Percentiles rank a stretch among this genome's conserved stretches.
phyloP scores from a whole-genome alignment of 2,329 filamentous ascomycete species.

The Ophiostoma montium region DNA sequence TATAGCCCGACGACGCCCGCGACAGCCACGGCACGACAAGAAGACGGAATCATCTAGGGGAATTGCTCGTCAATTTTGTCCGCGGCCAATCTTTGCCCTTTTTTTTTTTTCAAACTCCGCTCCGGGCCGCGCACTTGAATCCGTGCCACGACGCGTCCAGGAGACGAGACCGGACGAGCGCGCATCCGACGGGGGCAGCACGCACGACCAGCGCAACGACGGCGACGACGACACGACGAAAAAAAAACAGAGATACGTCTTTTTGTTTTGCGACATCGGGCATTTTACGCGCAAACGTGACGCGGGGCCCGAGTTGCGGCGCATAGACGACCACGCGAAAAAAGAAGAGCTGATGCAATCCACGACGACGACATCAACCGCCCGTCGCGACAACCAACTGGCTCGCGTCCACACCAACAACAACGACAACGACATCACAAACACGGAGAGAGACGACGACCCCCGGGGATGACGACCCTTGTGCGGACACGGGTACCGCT shows the following conservation, averaged over 20 bases:
- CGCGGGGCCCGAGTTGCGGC: constrained; percentile 1
- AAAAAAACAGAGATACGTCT: neutral
- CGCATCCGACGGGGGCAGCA: too few relatives aligned
- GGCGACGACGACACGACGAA: neutral
- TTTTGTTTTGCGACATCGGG: too few relatives aligned
- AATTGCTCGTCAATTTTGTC: neutral
- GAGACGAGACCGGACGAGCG: too few relatives aligned
- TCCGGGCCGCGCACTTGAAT: neutral
- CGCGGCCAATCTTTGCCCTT: neutral
- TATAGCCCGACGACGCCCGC: neutral
- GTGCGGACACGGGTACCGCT: constrained; percentile 49
- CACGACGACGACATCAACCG: neutral
- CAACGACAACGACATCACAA: neutral
- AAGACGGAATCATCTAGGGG: neutral
- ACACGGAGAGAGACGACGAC: neutral
- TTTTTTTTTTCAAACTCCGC: neutral
- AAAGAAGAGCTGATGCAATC: neutral
- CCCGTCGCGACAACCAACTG: too few relatives aligned
- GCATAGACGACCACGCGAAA: neutral
- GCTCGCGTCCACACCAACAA: neutral
- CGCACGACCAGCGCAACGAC: neutral
- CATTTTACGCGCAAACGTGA: neutral
- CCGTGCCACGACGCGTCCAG: neutral
- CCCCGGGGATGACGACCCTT: constrained; percentile 50
- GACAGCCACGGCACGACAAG: neutral